Evolutionary conservation across 768 basidiomycete genomes (phyloP).

Genomic region (Mycena albidolilacea): DNA sequence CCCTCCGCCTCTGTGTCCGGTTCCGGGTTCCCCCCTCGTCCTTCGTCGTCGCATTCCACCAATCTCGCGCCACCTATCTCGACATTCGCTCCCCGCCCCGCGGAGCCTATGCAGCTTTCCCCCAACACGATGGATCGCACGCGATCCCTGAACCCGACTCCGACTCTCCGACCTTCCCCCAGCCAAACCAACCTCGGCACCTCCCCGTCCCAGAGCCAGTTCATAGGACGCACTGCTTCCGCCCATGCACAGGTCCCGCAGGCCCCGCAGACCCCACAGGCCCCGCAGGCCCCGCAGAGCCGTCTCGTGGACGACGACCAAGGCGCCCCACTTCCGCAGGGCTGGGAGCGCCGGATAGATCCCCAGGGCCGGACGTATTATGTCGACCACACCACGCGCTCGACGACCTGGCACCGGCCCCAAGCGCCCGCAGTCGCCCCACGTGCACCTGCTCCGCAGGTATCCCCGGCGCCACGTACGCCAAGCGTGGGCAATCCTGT

Average conservation of each 20-base stretch:
- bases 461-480: constrained; percentile 45
- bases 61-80: constrained; percentile 19
- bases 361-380: constrained; percentile 83
- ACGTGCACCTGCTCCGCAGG: constrained; percentile 41
- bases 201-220: constrained; percentile 45
- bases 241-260: constrained; percentile 38
- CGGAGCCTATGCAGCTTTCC: constrained; percentile 25
- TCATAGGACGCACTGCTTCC: constrained; percentile 32
- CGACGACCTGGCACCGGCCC: constrained; percentile 86
- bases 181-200: constrained; percentile 46
- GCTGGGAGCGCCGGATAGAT: constrained; percentile 90
- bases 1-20: constrained; percentile 21
- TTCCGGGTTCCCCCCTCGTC: constrained; percentile 39
- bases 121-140: constrained; percentile 35
- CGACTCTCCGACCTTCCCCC: constrained; percentile 45
- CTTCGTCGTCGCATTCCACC: constrained; percentile 18
- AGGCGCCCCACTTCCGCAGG: constrained; percentile 75
- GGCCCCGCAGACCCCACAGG: constrained; percentile 28
- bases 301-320: constrained; percentile 69
- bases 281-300: constrained; percentile 23
- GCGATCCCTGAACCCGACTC: constrained; percentile 35
- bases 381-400: constrained; percentile 88
- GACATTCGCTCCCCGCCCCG: constrained; percentile 18
- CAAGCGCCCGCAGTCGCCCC: constrained; percentile 44
- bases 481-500: constrained; percentile 35